Evolutionary conservation across 495 filamentous ascomycete genomes (phyloP).

Genomic region (Xylaria flabelliformis): DNA sequence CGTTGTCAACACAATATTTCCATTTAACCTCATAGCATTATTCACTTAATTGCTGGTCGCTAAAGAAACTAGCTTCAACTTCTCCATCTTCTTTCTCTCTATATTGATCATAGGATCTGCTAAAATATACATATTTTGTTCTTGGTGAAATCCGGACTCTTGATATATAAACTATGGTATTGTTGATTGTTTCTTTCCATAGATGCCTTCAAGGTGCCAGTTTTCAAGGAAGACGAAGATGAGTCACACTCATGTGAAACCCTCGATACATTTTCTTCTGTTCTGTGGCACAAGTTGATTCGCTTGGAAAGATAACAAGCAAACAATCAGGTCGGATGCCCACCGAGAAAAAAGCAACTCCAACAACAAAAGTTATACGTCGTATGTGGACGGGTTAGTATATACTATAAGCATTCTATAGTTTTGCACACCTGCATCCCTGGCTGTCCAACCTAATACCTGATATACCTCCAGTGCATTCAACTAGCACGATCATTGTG

Average conservation of each 20-base stretch:
- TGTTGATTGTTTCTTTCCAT: no score
- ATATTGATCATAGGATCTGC: not conserved
- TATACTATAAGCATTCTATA: no score
- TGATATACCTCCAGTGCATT: not conserved
- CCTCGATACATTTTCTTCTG: not conserved
- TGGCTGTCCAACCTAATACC: not conserved
- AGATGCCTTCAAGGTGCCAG: not conserved
- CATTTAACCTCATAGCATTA: not conserved
- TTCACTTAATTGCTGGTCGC: not conserved
- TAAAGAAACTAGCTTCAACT: not conserved
- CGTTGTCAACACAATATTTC: no score
- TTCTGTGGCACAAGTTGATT: slow-evolving; percentile 4
- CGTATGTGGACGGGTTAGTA: not conserved
- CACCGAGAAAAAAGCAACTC: not conserved
- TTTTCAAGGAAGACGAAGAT: not conserved
- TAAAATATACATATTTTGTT: not conserved
- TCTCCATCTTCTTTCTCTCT: not conserved
- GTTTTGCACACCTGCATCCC: no score
- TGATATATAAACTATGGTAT: no score
- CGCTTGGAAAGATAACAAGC: not conserved
- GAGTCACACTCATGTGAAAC: not conserved
- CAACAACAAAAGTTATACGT: not conserved
- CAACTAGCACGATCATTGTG: not conserved
- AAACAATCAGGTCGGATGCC: slow-evolving; percentile 3
- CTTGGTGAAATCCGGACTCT: not conserved